Evolutionary conservation across 257 asterid genomes (phyloP), one percentile per base, ranked within the genome.

Genomic region (Linaria vulgaris): DNA sequence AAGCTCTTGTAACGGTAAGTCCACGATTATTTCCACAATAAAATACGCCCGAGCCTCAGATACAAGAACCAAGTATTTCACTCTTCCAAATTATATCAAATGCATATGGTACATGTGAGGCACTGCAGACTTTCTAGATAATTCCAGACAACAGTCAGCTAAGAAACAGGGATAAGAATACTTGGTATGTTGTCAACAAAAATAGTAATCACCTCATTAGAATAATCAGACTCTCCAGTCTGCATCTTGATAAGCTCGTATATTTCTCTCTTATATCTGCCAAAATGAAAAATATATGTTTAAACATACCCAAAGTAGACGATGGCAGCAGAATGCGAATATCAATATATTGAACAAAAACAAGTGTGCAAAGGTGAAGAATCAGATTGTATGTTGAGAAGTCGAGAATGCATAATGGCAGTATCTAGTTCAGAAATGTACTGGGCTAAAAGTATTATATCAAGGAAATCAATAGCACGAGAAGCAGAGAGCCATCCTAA

Each of bases 241-340:
- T 83, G 84, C 82, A 84, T 76, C 85, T 84, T 88, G 64, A 86
- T 87, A 24, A 91, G 95, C 59, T 91, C 95, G 53, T 84, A 91
- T 64, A 91, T 70, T 64, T 88, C 74, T 75, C 79, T 84, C 80
- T 91, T 91, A 78, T 90, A 85, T 55, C 97, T 90, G 89, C 71
- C 73, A 74, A 67, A 56, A 75, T 56, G 31, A 13, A 48, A n/a
- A 46, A 43, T 21, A 21, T 25, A 55, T 60, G 61, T 24, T 47
- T 25, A 19, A 49, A 57, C 4, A 48, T 19, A 27, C 34, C 31
- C 39, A 19, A 38, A 37, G 38, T 34, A 67, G 24, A n/a, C 12
- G 46, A 55, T 22, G 20, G 27, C 25, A 11, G 30, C 45, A 74
- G 23, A 64, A 55, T 6, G 12, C 30, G 37, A 41, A 23, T 50